Base-by-base conservation (phyloP, 2,329 filamentous ascomycete species). In the Sporothrix pallida region DNA sequence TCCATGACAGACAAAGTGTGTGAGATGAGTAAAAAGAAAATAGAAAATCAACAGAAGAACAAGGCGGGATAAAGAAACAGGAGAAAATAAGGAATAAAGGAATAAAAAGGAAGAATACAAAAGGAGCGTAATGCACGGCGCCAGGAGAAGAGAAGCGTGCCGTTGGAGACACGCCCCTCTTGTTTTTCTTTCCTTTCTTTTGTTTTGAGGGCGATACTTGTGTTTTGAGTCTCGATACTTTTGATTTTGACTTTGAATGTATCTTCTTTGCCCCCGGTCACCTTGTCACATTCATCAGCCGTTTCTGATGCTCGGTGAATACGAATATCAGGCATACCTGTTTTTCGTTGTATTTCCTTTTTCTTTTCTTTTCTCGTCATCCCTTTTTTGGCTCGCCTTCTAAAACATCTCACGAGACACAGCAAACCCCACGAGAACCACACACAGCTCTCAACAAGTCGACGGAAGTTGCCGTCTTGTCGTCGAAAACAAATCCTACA, bases 81-180 rank as follows among this genome's bases (percentile, higher is more conserved):
- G 12, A 44, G 12, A 12, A 6, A 67, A 50, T 44, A 2, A 44
- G 9, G 7, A 37, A 3, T 20, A 60, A 10, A 63, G 12, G 37
- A 17, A 6, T 37, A 37, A 50, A 12, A 42, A 15, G 5, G 20
- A 52, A 37, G 20, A 44, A 23, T 26, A 54, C 8, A 37, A 54
- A 15, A 17, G 37, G 12, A 26, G 10, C n/a, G n/a, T 10, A 17
- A 37, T 37, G 31, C 31, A 37, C 31, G 31, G 31, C 31, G 31
- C 31, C 31, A 48, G 23, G 15, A 68, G 46, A 52, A 52, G n/a
- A 31, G 26, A 56, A 20, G 26, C 46, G n/a, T n/a, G n/a, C 46
- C 26, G 13, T n/a, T 70, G 52, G 50, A 70, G 31, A 70, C 67
- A 70, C 67, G 42, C 50, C 50, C 50, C 20, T 46, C 44, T 23